Percentiles rank a stretch among this genome's conserved stretches.
phyloP scores from a whole-genome alignment of 495 filamentous ascomycete genomes.

The Penicillium cosmopolitanum region DNA sequence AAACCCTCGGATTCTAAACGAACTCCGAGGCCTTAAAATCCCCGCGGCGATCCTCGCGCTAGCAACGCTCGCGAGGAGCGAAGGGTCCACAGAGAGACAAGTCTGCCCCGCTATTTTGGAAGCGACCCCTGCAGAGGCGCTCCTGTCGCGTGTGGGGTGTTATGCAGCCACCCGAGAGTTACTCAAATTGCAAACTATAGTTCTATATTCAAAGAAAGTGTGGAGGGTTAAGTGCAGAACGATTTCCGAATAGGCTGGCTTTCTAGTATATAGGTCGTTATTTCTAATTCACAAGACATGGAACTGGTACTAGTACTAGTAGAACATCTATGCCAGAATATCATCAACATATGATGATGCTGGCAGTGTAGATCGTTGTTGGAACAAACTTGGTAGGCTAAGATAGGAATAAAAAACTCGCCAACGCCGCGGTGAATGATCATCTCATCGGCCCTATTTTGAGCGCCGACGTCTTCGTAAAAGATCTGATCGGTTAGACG shows the following conservation, averaged over 20 bases:
- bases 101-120: slow-evolving; percentile 1
- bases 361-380: neutral
- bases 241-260: too few species aligned
- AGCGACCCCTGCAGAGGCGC: neutral
- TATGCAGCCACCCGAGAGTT: slow-evolving; percentile 6
- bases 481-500: neutral
- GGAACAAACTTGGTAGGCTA: neutral
- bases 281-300: neutral
- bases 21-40: slow-evolving; percentile 14
- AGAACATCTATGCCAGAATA: too few species aligned
- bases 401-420: too few species aligned
- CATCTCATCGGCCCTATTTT: neutral
- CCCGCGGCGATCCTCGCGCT: slow-evolving; percentile 11
- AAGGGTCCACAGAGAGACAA: neutral
- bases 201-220: neutral
- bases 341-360: too few species aligned
- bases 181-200: neutral
- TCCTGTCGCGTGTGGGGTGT: slow-evolving; percentile 1
- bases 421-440: neutral
- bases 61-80: slow-evolving; percentile 1
- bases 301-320: neutral
- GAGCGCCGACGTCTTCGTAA: neutral
- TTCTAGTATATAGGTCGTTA: too few species aligned
- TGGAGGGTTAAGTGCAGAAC: too few species aligned
- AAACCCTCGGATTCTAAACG: neutral